Evolutionary conservation across 768 basidiomycete species (phyloP), one percentile per base, ranked within the genome.

Genomic region (Collybia sp.): DNA sequence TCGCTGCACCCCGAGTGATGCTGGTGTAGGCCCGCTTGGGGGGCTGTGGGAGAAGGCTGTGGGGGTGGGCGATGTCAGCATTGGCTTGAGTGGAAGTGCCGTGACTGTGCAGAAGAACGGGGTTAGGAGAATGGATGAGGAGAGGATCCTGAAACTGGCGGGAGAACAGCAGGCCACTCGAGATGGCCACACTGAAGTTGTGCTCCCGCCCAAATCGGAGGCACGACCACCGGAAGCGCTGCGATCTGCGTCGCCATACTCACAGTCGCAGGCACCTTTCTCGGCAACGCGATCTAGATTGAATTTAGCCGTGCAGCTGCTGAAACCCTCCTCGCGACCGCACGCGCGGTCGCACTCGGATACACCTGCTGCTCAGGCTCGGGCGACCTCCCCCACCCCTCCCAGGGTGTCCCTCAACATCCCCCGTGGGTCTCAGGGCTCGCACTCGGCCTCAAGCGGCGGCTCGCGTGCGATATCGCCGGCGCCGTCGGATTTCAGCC

Each of bases 1-100:
- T 62, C 75, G 75, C 49, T 78, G 65, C 48, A 61, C 68, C 13
- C 53, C 61, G 12, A 61, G 64, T 12, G 69, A 70, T 31, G 67
- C 68, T 18, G 78, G 73, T 11, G 75, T 73, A 3, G 71, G 76
- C n/a, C 70, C 68, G 38, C 60, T 88, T 40, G 81, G 79, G 50
- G 78, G 79, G 49, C 87, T 85, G 86, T 90, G 87, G 87, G 87
- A 89, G 66, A 78, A 69, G 49, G 76, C 72, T 38, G 78, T 89
- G 12, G 88, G 88, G 0, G 86, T 78, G n/a, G 82, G 84, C 17
- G 84, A 88, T 62, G 67, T 73, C 20, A 63, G 65, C 15, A 25
- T 25, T 25, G 25, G 25, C 25, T 3, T n/a, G n/a, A n/a, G n/a
- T n/a, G 50, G 11, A 34, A 10, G 50, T 13, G 52, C 65, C 39